These are phyloP conservation scores for Calcarisporium arbuscula DNA, from an alignment of 2,329 filamentous ascomycete species.

Conservation along the genomic window DNA sequence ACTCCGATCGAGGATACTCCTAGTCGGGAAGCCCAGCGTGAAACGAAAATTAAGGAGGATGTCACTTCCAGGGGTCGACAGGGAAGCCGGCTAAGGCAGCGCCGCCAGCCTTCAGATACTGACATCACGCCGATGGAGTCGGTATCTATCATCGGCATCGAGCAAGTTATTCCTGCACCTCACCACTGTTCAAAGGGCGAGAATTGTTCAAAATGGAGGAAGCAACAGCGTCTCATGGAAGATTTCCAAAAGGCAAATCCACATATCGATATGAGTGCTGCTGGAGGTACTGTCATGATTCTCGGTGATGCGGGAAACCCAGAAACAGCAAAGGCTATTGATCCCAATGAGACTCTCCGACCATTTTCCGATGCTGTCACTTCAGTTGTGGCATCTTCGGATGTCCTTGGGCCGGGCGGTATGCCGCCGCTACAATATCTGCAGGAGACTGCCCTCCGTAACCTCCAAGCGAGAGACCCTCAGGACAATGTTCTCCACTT, in stretches of 20 bases:
- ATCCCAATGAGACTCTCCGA: constrained; percentile 50
- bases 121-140: constrained; percentile 75
- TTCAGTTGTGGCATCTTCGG: constrained; percentile 85
- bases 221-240: constrained; percentile 71
- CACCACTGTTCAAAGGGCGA: constrained; percentile 84
- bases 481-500: constrained; percentile 94
- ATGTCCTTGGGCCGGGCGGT: constrained; percentile 68
- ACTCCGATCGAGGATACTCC: constrained; percentile 57
- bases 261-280: constrained; percentile 43
- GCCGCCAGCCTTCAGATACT: constrained; percentile 35
- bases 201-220: constrained; percentile 74
- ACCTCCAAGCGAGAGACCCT: constrained; percentile 66
- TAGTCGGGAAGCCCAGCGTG: constrained; percentile 42
- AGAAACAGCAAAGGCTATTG: constrained; percentile 51
- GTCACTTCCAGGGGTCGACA: constrained; percentile 28
- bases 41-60: constrained; percentile 33
- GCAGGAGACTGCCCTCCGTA: constrained; percentile 66
- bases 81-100: constrained; percentile 33
- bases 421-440: constrained; percentile 62
- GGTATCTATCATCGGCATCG: constrained; percentile 86
- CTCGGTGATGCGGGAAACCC: constrained; percentile 75
- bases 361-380: constrained; percentile 70
- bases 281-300: constrained; percentile 65
- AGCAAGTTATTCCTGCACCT: constrained; percentile 78
- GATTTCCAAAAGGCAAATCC: constrained; percentile 72